Evolutionary conservation across 805 yeast genomes (phyloP).

Genomic region (Saccharomyces jurei): DNA sequence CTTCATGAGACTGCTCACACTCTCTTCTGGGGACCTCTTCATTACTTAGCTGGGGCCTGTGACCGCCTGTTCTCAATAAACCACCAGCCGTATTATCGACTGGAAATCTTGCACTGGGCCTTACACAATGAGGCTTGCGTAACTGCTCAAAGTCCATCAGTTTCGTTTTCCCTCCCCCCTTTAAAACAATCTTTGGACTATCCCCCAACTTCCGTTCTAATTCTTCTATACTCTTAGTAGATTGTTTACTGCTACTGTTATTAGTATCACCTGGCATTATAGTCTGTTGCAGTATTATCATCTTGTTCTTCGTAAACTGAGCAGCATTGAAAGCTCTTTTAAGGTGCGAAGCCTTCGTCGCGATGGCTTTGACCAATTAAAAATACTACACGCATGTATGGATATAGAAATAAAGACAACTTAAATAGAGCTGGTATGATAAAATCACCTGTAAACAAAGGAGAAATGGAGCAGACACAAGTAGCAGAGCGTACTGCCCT

Average conservation of each 20-base stretch:
- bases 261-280: not conserved
- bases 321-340: not conserved
- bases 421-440: not conserved
- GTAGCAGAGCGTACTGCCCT: not conserved
- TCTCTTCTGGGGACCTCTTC: not conserved
- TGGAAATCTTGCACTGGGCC: constrained; percentile 3
- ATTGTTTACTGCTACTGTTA: not conserved
- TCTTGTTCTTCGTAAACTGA: not conserved
- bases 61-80: constrained; percentile 17
- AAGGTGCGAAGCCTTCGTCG: not conserved
- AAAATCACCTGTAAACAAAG: not conserved
- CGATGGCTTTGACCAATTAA: not conserved
- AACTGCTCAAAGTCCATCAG: constrained; percentile 17
- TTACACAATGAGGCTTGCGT: constrained; percentile 20
- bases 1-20: not conserved
- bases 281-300: not conserved
- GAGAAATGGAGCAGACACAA: not conserved
- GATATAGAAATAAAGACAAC: not conserved
- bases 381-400: not conserved
- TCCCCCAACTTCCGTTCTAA: not conserved
- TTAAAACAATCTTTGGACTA: constrained; percentile 9
- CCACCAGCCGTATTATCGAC: constrained; percentile 15
- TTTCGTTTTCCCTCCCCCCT: constrained; percentile 18
- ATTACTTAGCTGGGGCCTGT: constrained; percentile 13
- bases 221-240: not conserved